These are phyloP conservation scores for Apiospora rasikravindrae DNA, from an alignment of 2,329 filamentous ascomycete genomes.

Conservation along the genomic window DNA sequence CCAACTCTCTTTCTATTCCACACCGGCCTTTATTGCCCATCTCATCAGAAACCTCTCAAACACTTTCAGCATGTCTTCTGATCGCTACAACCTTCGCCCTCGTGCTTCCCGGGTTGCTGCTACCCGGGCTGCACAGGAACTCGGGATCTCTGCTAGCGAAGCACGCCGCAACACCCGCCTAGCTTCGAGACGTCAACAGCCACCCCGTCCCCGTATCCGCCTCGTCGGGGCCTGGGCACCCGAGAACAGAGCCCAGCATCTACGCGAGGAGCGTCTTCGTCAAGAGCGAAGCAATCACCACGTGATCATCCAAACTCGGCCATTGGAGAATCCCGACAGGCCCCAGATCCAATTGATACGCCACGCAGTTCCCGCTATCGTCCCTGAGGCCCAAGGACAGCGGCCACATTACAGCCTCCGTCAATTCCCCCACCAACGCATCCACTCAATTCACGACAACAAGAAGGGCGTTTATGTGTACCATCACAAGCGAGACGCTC, in stretches of 20 bases:
- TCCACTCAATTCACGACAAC: constrained; percentile 1
- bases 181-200: background rate
- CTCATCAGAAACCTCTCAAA: background rate
- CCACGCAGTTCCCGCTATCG: background rate
- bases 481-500: background rate
- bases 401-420: background rate
- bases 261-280: background rate
- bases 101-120: background rate
- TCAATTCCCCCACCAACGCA: background rate
- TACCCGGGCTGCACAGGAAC: constrained; percentile 7
- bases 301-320: background rate
- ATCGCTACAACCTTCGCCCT: background rate
- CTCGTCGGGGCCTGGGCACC: background rate
- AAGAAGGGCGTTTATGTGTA: background rate
- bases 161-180: background rate
- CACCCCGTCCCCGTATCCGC: background rate
- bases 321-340: background rate
- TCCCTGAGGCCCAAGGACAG: too few relatives aligned
- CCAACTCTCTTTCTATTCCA: background rate
- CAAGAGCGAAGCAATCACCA: background rate
- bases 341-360: background rate
- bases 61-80: background rate
- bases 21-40: background rate
- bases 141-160: background rate
- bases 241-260: background rate